Percentiles rank a stretch among this genome's conserved stretches.
These are phyloP conservation scores for Lichtheimia corymbifera DNA, from an alignment of 371 early-diverging fungal genomes.

Conservation along the genomic window DNA sequence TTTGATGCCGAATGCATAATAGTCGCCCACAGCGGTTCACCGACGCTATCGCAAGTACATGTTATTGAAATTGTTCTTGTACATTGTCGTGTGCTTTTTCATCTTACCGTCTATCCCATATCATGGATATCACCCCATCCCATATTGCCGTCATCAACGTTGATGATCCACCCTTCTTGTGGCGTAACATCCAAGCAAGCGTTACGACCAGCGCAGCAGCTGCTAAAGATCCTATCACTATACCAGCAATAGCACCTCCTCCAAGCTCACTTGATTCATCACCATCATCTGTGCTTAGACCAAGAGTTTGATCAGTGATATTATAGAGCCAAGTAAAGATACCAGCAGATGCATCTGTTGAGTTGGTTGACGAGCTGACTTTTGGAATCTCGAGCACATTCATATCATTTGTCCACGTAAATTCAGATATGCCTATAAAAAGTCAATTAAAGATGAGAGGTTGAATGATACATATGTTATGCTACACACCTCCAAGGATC, in stretches of 20 bases:
- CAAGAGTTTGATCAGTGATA: not conserved
- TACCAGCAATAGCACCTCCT: conserved; percentile 3
- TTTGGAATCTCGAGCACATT: not conserved
- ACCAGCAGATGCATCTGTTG: not conserved
- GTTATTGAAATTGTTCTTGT: not conserved
- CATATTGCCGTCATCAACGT: not conserved
- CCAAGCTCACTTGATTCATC: not conserved
- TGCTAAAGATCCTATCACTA: not conserved
- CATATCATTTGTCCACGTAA: not conserved
- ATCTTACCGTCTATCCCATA: not conserved
- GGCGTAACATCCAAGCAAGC: not conserved
- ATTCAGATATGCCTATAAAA: not conserved
- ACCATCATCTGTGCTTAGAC: not conserved
- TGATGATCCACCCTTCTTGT: not conserved
- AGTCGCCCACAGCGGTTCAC: not conserved
- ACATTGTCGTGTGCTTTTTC: not conserved
- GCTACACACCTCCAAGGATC: not conserved
- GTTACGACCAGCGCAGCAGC: not conserved
- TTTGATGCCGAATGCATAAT: not conserved
- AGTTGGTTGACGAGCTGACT: too few species aligned
- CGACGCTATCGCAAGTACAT: not conserved
- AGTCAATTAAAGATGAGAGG: not conserved
- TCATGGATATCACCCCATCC: not conserved
- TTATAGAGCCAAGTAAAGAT: not conserved
- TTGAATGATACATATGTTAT: too few species aligned